These are phyloP conservation scores for Emmonsia crescens DNA, from an alignment of 2,329 filamentous ascomycete species.

Conservation along the genomic window DNA sequence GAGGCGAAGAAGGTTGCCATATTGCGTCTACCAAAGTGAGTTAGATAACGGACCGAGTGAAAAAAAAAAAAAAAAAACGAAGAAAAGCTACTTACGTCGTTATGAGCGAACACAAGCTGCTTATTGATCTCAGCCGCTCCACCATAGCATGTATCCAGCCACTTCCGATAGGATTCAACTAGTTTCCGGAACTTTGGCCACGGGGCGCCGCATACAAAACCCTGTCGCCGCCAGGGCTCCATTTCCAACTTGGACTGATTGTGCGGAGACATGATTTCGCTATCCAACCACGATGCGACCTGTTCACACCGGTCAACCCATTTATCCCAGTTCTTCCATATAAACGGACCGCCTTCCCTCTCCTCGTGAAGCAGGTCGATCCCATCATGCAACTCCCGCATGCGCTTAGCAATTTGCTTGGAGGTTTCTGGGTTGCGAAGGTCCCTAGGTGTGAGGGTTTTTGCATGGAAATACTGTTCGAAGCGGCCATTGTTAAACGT, in stretches of 20 bases:
- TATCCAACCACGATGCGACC: constrained; percentile 43
- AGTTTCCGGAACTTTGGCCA: constrained; percentile 68
- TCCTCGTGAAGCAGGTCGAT: constrained; percentile 76
- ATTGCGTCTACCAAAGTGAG: constrained; percentile 62
- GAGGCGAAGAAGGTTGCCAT: constrained; percentile 86
- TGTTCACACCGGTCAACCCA: constrained; percentile 59
- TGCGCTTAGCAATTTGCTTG: constrained; percentile 89
- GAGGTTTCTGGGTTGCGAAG: constrained; percentile 73
- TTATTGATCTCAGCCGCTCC: constrained; percentile 56
- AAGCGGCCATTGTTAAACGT: constrained; percentile 94
- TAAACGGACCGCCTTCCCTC: constrained; percentile 63
- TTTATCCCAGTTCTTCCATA: constrained; percentile 91
- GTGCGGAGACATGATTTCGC: constrained; percentile 45
- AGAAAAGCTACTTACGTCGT: constrained; percentile 58
- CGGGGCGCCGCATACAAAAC: constrained; percentile 70
- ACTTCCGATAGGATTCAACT: constrained; percentile 65
- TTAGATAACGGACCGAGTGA: constrained; percentile 2
- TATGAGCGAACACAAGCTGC: constrained; percentile 86
- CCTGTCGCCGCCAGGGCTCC: constrained; percentile 56
- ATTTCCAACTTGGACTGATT: constrained; percentile 32
- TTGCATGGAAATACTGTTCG: constrained; percentile 84
- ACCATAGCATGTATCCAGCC: constrained; percentile 63
- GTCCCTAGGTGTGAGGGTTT: constrained; percentile 64
- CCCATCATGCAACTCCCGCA: constrained; percentile 91
- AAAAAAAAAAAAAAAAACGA: background rate